Conservation (phyloP, 106 monocot genomes). For the Phalaenopsis equestris region DNA sequence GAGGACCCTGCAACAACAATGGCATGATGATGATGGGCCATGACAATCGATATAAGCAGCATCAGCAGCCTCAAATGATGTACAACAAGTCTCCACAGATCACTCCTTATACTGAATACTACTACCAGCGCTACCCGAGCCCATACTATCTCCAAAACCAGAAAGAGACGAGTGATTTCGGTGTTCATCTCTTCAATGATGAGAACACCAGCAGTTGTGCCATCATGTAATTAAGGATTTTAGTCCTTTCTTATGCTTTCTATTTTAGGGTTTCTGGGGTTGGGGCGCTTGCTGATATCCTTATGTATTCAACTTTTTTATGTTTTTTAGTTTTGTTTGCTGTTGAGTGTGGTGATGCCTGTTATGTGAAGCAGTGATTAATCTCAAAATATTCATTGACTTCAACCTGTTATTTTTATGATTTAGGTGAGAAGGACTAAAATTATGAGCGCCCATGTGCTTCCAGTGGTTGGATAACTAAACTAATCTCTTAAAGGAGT, state of each 20-base stretch:
- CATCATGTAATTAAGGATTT: conserved; percentile 45
- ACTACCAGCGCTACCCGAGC: conserved; percentile 25
- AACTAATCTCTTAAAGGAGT: not conserved
- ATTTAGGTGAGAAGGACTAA: not conserved
- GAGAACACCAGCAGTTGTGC: conserved; percentile 75
- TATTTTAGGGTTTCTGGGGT: not conserved
- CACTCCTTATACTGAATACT: conserved; percentile 61
- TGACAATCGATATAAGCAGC: conserved; percentile 10
- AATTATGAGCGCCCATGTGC: conserved; percentile 3
- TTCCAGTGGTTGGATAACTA: not conserved
- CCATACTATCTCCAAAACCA: conserved; percentile 19
- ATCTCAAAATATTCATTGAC: not conserved
- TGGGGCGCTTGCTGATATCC: not conserved
- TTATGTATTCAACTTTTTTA: not conserved
- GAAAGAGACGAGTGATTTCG: conserved; percentile 30
- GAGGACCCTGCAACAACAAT: conserved; percentile 18
- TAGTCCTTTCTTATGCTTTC: not conserved
- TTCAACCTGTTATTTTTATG: not conserved
- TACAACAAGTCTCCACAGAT: conserved; percentile 62
- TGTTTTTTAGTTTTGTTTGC: not conserved
- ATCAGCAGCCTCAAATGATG: conserved; percentile 61
- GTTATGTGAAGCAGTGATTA: conserved; percentile 3
- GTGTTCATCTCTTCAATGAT: conserved; percentile 73
- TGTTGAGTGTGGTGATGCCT: conserved; percentile 1
- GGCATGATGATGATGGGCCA: conserved; percentile 9